These are phyloP conservation scores for Emiliania huxleyi DNA, from an alignment of 78 protist genomes.

Conservation along the genomic window DNA sequence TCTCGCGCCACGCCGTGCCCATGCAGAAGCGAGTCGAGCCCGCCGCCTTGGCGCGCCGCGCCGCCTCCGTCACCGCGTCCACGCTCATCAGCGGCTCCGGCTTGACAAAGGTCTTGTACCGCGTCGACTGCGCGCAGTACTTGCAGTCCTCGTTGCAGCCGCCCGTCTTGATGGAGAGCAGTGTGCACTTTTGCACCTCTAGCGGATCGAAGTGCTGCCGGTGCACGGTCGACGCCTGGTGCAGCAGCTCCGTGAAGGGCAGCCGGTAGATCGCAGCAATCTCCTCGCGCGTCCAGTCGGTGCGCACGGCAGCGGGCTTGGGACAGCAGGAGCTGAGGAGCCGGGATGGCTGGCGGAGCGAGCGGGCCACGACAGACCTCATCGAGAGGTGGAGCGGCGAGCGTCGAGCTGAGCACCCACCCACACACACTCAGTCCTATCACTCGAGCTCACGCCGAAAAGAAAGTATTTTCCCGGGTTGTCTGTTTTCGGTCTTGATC, in stretches of 20 bases:
- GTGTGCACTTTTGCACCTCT: slow-evolving; percentile 76
- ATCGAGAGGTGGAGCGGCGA: too few species aligned
- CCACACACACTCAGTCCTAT: too few species aligned
- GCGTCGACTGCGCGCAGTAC: slow-evolving; percentile 68
- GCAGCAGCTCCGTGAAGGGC: slow-evolving; percentile 67
- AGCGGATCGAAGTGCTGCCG: slow-evolving; percentile 57
- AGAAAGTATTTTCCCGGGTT: too few species aligned
- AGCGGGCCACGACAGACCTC: too few species aligned
- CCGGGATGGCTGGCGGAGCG: too few species aligned
- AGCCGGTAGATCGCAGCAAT: slow-evolving; percentile 51
- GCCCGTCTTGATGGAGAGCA: slow-evolving; percentile 78
- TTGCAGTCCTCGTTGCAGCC: slow-evolving; percentile 76
- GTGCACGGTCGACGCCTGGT: slow-evolving; percentile 61
- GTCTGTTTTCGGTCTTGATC: too few species aligned
- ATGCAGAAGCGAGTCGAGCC: slow-evolving; percentile 77
- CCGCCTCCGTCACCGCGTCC: slow-evolving; percentile 49
- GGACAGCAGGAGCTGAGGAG: too few species aligned
- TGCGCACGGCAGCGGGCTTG: neutral
- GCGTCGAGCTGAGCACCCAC: too few species aligned
- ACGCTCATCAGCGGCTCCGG: slow-evolving; percentile 48
- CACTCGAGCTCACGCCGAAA: too few species aligned
- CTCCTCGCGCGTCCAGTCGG: slow-evolving; percentile 65
- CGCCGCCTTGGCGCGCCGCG: slow-evolving; percentile 54
- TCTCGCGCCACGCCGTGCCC: slow-evolving; percentile 81
- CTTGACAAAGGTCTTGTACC: slow-evolving; percentile 58